A percentile compares a stretch with the other conserved stretches of the same genome.
Evolutionary conservation across 495 filamentous ascomycete genomes (phyloP).

Genomic region (Filosporella fistucella): DNA sequence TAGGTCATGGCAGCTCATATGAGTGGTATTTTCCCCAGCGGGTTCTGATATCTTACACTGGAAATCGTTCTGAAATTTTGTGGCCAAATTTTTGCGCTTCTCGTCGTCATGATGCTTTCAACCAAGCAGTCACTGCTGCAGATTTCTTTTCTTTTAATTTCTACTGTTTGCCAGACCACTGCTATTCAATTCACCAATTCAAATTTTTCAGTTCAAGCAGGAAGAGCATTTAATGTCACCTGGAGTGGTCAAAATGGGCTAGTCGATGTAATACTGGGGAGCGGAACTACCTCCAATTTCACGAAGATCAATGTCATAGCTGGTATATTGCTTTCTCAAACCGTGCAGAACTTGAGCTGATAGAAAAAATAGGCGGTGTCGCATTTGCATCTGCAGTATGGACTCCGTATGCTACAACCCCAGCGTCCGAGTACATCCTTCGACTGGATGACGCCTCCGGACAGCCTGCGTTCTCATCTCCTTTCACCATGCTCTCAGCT

Average conservation of each 20-base stretch:
- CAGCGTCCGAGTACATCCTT: not conserved
- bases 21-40: too few species aligned
- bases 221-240: constrained; percentile 1
- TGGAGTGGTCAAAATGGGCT: not conserved
- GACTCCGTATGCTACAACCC: constrained; percentile 3
- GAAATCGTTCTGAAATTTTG: too few species aligned
- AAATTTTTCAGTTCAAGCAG: too few species aligned
- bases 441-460: constrained; percentile 3
- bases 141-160: too few species aligned
- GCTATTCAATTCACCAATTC: too few species aligned
- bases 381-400: not conserved
- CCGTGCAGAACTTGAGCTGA: not conserved
- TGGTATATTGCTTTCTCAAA: not conserved
- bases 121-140: too few species aligned
- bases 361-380: not conserved
- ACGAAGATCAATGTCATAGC: not conserved
- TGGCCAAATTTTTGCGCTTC: too few species aligned
- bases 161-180: too few species aligned
- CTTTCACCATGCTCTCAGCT: not conserved
- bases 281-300: not conserved
- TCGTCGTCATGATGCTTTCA: too few species aligned
- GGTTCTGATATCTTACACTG: too few species aligned
- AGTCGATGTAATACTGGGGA: not conserved
- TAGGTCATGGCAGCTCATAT: too few species aligned
- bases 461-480: not conserved